A percentile compares a stretch with the other conserved stretches of the same genome.
These are phyloP conservation scores for Nitzschia putrida DNA, from an alignment of 108 stramenopile species.

Conservation along the genomic window DNA sequence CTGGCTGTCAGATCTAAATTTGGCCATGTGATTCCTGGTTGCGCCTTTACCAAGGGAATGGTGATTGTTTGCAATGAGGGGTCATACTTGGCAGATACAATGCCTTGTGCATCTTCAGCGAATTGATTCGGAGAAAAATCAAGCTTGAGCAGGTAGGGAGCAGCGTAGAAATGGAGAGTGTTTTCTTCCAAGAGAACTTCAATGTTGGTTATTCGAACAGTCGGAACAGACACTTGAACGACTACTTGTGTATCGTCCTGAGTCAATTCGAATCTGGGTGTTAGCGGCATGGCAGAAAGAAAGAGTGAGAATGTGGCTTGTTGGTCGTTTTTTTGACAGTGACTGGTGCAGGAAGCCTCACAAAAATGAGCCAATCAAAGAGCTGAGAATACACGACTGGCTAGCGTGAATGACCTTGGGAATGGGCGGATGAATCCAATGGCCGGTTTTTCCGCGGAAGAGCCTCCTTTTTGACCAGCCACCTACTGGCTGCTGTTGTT, in stretches of 20 bases:
- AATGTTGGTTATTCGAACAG: conserved; percentile 68
- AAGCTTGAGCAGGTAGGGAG: conserved; percentile 73
- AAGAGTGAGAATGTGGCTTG: background rate
- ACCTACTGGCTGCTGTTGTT: too few relatives aligned
- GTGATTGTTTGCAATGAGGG: conserved; percentile 47
- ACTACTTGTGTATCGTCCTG: conserved; percentile 59
- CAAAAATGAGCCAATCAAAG: too few relatives aligned
- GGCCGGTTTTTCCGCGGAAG: background rate
- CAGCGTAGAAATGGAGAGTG: conserved; percentile 46
- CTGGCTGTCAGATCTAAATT: conserved; percentile 74
- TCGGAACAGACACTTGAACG: conserved; percentile 66
- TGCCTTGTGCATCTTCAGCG: conserved; percentile 24
- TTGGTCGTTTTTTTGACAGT: too few relatives aligned
- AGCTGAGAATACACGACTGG: too few relatives aligned
- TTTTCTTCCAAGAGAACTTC: conserved; percentile 54
- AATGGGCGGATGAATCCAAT: background rate
- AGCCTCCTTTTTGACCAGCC: background rate
- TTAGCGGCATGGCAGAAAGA: conserved; percentile 63
- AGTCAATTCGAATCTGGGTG: conserved; percentile 66
- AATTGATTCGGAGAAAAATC: conserved; percentile 49
- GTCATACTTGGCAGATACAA: conserved; percentile 47
- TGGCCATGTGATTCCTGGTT: conserved; percentile 51
- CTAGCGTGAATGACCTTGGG: too few relatives aligned
- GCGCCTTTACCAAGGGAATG: conserved; percentile 48
- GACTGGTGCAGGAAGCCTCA: too few relatives aligned